A percentile compares a stretch with the other conserved stretches of the same genome.
Evolutionary conservation across 2,329 filamentous ascomycete genomes (phyloP).

Genomic region (Trichoderma sp.): DNA sequence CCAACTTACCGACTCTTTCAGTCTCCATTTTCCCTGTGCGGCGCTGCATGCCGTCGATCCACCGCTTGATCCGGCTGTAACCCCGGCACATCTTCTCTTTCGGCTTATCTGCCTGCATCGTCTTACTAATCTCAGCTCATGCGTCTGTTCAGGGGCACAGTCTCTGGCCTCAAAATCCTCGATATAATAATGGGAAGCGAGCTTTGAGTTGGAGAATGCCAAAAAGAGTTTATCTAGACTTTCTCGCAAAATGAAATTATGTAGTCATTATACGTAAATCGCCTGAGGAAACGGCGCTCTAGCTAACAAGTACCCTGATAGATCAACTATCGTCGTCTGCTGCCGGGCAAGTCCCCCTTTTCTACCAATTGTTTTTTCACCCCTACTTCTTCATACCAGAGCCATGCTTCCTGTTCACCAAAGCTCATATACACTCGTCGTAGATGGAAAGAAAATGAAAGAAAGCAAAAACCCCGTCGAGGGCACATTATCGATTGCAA

Average conservation of each 20-base stretch:
- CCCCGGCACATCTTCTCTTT: conserved; percentile 2
- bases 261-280: conserved; percentile 20
- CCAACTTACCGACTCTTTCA: too few relatives aligned
- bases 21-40: neutral
- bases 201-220: too few relatives aligned
- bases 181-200: too few relatives aligned
- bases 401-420: neutral
- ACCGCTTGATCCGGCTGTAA: neutral
- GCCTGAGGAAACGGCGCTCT: conserved; percentile 15
- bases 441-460: neutral
- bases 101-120: neutral
- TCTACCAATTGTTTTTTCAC: conserved; percentile 3
- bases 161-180: too few relatives aligned
- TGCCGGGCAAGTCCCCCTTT: neutral
- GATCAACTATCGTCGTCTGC: neutral
- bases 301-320: neutral
- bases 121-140: conserved; percentile 3
- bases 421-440: neutral
- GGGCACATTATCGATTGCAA: conserved; percentile 1
- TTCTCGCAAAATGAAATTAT: neutral
- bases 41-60: conserved; percentile 4
- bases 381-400: neutral
- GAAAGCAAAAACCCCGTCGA: neutral
- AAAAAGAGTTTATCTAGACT: too few relatives aligned
- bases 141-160: neutral